These are phyloP conservation scores for Rhizopogon salebrosus DNA, from an alignment of 768 basidiomycete genomes.

Conservation along the genomic window DNA sequence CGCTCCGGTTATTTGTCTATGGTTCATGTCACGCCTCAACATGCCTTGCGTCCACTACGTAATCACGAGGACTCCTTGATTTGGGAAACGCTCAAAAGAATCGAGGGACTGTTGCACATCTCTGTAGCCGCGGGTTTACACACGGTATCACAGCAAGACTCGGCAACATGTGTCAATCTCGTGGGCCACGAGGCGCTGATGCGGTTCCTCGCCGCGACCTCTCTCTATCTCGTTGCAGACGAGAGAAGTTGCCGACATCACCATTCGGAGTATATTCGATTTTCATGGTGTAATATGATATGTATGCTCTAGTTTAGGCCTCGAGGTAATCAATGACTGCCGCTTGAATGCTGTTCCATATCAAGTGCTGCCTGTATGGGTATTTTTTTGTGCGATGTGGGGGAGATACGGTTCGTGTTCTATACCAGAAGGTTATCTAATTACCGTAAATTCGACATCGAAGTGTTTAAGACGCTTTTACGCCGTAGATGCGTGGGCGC, in stretches of 20 bases:
- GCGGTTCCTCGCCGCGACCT: constrained; percentile 1
- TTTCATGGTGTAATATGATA: neutral
- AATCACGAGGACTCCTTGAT: constrained; percentile 2
- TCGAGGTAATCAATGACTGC: neutral
- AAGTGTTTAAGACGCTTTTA: neutral
- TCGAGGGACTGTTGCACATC: constrained; percentile 14
- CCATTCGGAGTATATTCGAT: constrained; percentile 4
- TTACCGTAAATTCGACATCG: neutral
- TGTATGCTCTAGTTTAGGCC: neutral
- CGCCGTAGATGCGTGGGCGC: neutral
- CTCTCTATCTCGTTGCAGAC: constrained; percentile 7
- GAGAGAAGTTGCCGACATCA: constrained; percentile 3
- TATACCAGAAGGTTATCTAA: neutral
- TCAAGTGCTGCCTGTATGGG: neutral
- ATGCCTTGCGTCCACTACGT: constrained; percentile 1
- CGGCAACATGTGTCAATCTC: neutral
- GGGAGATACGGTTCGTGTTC: neutral
- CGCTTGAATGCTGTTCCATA: neutral
- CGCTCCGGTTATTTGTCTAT: neutral
- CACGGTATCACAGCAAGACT: constrained; percentile 6
- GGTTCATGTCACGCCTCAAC: neutral
- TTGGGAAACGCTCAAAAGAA: constrained; percentile 8
- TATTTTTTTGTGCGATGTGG: too few species aligned
- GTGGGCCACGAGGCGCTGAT: constrained; percentile 6
- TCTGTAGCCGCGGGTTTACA: constrained; percentile 20